phyloP scores from a whole-genome alignment of 1,139 yeast genomes.

The Suhomyces chickasaworum region DNA sequence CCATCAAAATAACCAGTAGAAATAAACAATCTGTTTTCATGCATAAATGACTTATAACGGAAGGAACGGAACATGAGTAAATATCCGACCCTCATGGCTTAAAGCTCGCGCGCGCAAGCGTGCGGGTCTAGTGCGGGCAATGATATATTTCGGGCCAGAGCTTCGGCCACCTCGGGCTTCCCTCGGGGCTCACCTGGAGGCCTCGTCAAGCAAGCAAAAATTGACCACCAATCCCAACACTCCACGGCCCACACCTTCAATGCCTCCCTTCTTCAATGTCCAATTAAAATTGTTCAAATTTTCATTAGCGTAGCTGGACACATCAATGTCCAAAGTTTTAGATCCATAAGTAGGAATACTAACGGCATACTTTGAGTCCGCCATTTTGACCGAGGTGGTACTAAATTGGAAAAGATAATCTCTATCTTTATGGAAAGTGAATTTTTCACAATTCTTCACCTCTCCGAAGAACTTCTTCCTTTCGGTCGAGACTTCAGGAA shows the following conservation, averaged over 20 bases:
- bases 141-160: not conserved
- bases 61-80: not conserved
- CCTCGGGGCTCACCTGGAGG: slow-evolving; percentile 3
- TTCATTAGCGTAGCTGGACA: slow-evolving; percentile 44
- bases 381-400: slow-evolving; percentile 43
- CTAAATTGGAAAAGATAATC: slow-evolving; percentile 41
- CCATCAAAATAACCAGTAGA: too few species aligned
- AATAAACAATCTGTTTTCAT: not conserved
- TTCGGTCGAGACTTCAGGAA: slow-evolving; percentile 34
- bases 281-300: slow-evolving; percentile 47
- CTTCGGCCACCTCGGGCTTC: not conserved
- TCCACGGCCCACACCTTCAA: slow-evolving; percentile 41
- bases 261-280: slow-evolving; percentile 43
- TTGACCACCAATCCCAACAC: slow-evolving; percentile 41
- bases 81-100: not conserved
- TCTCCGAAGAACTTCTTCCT: slow-evolving; percentile 40
- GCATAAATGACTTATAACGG: not conserved
- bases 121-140: too few species aligned
- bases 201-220: slow-evolving; percentile 41
- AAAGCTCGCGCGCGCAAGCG: not conserved
- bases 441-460: slow-evolving; percentile 32
- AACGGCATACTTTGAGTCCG: slow-evolving; percentile 44
- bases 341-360: slow-evolving; percentile 43
- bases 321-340: slow-evolving; percentile 45
- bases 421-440: slow-evolving; percentile 29